Conservation (phyloP, 1,284 basidiomycete genomes). For the Apiotrichum porosum region DNA sequence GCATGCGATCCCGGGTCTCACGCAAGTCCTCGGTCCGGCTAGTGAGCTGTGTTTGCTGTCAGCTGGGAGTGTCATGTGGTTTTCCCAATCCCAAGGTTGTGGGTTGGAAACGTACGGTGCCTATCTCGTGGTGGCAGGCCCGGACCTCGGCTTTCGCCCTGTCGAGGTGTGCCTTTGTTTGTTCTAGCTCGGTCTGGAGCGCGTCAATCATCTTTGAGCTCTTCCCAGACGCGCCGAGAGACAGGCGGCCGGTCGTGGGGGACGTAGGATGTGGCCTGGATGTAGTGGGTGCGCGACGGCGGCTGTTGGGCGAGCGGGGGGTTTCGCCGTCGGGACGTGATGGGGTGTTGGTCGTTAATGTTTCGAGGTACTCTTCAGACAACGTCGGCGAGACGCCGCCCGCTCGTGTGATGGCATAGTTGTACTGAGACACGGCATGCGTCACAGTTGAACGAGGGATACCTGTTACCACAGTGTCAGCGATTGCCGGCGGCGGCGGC, state of each 20-base stretch:
- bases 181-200: slow-evolving; percentile 40
- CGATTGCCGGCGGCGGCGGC: not conserved
- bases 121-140: slow-evolving; percentile 32
- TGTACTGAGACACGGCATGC: slow-evolving; percentile 30
- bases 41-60: slow-evolving; percentile 38
- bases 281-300: not conserved
- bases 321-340: no score
- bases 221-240: slow-evolving; percentile 20
- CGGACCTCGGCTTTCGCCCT: slow-evolving; percentile 36
- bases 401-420: slow-evolving; percentile 10
- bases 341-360: no score
- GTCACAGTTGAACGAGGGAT: slow-evolving; percentile 40
- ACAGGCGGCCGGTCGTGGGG: not conserved
- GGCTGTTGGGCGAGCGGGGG: not conserved
- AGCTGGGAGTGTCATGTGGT: no score
- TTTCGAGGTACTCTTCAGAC: not conserved
- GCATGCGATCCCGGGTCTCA: slow-evolving; percentile 43
- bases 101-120: slow-evolving; percentile 24
- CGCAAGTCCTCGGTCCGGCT: slow-evolving; percentile 46
- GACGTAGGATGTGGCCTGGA: slow-evolving; percentile 1
- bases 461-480: slow-evolving; percentile 14
- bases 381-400: slow-evolving; percentile 2
- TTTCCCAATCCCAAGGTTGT: not conserved
- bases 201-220: slow-evolving; percentile 42
- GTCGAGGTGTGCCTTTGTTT: slow-evolving; percentile 34